Base-by-base conservation (phyloP, 176 grass and related monocot species). In the Oryza officinalis region DNA sequence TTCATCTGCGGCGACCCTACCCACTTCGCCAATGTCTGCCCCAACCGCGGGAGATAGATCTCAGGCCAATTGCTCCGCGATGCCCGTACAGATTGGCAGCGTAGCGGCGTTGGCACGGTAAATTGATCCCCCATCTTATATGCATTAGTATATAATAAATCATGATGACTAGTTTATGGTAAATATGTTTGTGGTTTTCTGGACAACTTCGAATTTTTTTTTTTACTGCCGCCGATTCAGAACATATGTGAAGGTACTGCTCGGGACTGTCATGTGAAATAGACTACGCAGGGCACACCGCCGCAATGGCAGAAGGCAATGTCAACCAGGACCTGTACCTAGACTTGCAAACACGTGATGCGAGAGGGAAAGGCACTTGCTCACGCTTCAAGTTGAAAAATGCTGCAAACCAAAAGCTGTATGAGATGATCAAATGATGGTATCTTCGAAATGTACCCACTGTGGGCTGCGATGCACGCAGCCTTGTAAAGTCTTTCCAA, bases 21-120 rank as follows among this genome's bases (percentile, higher is more conserved):
- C 18, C 93, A 99, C 87, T 99, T 94, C 57, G 96, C 91, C 47
- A 99, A 92, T 60, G 84, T 67, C 25, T 99, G 96, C 86, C 93
- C 93, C 0, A 89, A 92, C 77, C 80, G 89, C n/a, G 80, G 83
- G 73, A 69, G 87, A 80, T 93, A 79, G 89, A 13, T n/a, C 57
- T 67, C 41, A 78, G 2, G 25, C 13, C 0, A 44, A 30, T 25
- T 32, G 17, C 18, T 44, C 60, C 43, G 41, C 6, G 28, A 57
- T 13, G 33, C 26, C 52, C 67, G 46, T 41, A 86, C 72, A 67
- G 25, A 37, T 54, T 12, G 33, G 25, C 44, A 2, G 23, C 18
- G 17, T 46, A 35, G 14, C 32, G 1, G 31, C 20, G 4, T 61
- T 27, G 22, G 4, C 69, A 6, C 13, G 73, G 73, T 75, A 61